Evolutionary conservation across 2,329 filamentous ascomycete species (phyloP), one percentile per base, ranked within the genome.

Genomic region (Bisporella sp.): DNA sequence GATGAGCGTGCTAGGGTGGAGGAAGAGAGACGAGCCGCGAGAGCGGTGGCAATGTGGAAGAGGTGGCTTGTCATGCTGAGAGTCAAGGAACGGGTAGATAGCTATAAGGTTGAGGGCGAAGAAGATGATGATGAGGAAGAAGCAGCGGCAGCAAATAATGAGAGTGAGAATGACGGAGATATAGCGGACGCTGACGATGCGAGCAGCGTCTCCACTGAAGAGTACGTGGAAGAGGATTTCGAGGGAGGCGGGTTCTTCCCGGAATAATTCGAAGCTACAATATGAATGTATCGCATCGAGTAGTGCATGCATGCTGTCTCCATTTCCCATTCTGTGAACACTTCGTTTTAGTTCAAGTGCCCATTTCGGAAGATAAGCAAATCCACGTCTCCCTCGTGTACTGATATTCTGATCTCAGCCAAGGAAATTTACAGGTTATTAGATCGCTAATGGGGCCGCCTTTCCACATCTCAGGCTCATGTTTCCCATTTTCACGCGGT

Each of bases 1-100:
- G 79, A 89, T 52, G 73, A 87, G 54, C 77, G 81, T 54, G 76
- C 77, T 21, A 76, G 86, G 61, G 72, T 78, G 13, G 82, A 85
- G 58, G 73, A 81, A 46, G 78, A 82, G 75, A 77, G 77, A 55
- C 77, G 80, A 40, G 77, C 82, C 40, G 67, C 82, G 48, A 67
- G 78, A 28, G 84, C 79, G 5, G 64, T 92, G 53, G 75, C 78
- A 42, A 74, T 82, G 57, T 95, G 89, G 85, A 81, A 82, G 53
- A 83, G 84, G 62, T 86, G 96, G 54, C 66, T 95, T 54, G 83
- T 88, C 68, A 87, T 83, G 0, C 62, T 97, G 62, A 75, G 88
- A 39, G 61, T 67, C 33, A 64, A 60, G 42, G 50, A 63, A 45
- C 53, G 60, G 4, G 54, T 67, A 21, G 41, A 55, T 50, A 60